A percentile compares a stretch with the other conserved stretches of the same genome.
Evolutionary conservation across 1,284 basidiomycete genomes (phyloP).

Genomic region (Cystobasidium pallidum): DNA sequence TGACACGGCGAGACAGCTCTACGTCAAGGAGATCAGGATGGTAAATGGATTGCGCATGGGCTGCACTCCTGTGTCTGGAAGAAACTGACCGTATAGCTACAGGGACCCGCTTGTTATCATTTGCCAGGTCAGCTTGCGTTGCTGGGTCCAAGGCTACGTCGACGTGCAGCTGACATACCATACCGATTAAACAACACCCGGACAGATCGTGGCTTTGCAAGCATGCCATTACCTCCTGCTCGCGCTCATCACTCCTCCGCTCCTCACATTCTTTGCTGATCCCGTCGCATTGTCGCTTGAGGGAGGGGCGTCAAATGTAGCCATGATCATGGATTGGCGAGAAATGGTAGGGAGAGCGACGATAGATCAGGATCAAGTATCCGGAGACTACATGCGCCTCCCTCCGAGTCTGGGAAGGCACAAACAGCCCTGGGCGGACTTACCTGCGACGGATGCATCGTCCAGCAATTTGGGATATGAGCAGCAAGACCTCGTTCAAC

Average conservation of each 20-base stretch:
- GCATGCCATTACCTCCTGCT: slow-evolving; percentile 88
- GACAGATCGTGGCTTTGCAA: slow-evolving; percentile 91
- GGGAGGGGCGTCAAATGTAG: slow-evolving; percentile 80
- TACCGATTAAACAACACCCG: too few relatives aligned
- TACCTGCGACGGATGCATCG: background rate
- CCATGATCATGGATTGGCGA: slow-evolving; percentile 97
- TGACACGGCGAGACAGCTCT: slow-evolving; percentile 30
- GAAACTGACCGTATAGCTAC: background rate
- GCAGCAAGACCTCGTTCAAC: slow-evolving; percentile 26
- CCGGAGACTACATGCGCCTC: slow-evolving; percentile 43
- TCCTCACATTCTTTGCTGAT: slow-evolving; percentile 75
- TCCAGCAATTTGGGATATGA: background rate
- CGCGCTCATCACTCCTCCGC: slow-evolving; percentile 76
- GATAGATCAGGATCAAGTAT: slow-evolving; percentile 54
- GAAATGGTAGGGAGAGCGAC: slow-evolving; percentile 85
- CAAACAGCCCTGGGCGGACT: slow-evolving; percentile 49
- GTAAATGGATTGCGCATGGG: slow-evolving; percentile 1
- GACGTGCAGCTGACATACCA: background rate
- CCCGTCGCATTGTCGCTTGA: slow-evolving; percentile 75
- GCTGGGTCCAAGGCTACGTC: background rate
- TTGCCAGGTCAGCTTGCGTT: slow-evolving; percentile 64
- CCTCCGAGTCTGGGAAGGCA: slow-evolving; percentile 50
- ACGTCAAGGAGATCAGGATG: slow-evolving; percentile 35
- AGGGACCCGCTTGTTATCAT: slow-evolving; percentile 75
- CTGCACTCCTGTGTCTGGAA: too few relatives aligned